Base-by-base conservation (phyloP, 495 filamentous ascomycete species). In the Penicillium malachiteum region DNA sequence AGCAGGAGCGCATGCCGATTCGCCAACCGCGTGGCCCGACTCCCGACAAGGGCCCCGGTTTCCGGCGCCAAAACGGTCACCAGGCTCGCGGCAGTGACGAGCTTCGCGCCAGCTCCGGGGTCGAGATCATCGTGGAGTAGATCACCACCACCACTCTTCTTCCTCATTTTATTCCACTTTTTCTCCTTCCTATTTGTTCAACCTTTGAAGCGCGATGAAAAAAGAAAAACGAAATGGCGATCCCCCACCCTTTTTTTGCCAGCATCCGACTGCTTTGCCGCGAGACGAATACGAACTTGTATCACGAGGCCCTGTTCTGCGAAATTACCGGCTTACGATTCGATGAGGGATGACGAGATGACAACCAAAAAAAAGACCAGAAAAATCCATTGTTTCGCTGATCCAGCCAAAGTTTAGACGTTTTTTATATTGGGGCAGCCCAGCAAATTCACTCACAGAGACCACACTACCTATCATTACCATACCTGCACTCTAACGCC, bases 21-120 rank as follows among this genome's bases (percentile, higher is more conserved):
- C 81, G 92, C 57, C 91, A 96, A 70, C 91, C 92, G 46, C 84
- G 87, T 62, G 90, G 90, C 37, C 91, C 92, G 32, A 75, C 82
- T 44, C 79, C 79, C 38, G 92, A 96, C 57, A 91, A 92, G 74
- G 84, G 83, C 42, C 72, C 84, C 52, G 90, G 89, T 13, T 96
- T 95, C 64, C 78, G 80, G 59, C 83, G 90, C 56, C 82, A 86
- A 59, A 92, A 91, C 69, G 91, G 91, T 57, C 92, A 96, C 70
- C 83, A 85, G 65, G 79, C 85, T 48, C 84, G 88, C 49, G 85
- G 89, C 55, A 94, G 90, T 72, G 92, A 92, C 79, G 87, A 89
- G 64, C 74, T 88, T 45, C 80, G 79, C 53, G 74, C 78, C 52
- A 81, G 76, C 57, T 82, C 78, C 47, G 78, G 79, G 38, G 81